Percentiles rank a stretch among this genome's conserved stretches.
Evolutionary conservation across 345 rosid genomes (phyloP).

Genomic region (Moricandia arvensis): DNA sequence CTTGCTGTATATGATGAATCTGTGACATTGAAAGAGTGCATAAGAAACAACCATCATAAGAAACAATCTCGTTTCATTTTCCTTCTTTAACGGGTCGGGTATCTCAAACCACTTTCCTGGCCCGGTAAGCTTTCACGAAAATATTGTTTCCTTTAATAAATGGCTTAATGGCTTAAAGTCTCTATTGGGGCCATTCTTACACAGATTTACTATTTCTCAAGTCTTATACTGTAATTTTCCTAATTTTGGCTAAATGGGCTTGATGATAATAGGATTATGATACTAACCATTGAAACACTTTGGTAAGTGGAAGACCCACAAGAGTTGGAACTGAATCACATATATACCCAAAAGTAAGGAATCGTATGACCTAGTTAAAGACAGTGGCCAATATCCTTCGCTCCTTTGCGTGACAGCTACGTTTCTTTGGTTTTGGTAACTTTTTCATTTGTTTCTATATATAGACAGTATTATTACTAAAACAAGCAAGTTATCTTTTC

Average conservation of each 20-base stretch:
- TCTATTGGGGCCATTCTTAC: not conserved
- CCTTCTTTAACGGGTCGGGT: constrained; percentile 20
- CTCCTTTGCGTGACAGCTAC: not conserved
- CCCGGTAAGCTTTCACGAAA: constrained; percentile 6
- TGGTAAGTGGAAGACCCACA: not conserved
- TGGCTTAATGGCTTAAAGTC: not conserved
- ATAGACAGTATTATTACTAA: not conserved
- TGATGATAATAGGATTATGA: not conserved
- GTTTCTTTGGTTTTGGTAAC: not conserved
- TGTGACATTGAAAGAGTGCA: constrained; percentile 5
- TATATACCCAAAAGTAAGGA: no score
- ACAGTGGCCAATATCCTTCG: not conserved
- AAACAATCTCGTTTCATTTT: constrained; percentile 29
- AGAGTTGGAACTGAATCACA: not conserved
- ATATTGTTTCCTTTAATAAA: not conserved
- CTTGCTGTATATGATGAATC: constrained; percentile 13
- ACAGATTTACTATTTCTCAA: not conserved
- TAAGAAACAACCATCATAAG: constrained; percentile 2
- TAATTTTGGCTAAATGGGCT: no score
- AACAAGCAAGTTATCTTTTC: not conserved
- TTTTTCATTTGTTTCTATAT: not conserved
- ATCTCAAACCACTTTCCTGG: not conserved
- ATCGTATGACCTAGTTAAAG: no score
- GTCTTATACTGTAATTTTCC: no score
- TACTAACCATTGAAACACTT: not conserved